These are phyloP conservation scores for Dioscorea cayenensis DNA, from an alignment of 116 monocot genomes.

Conservation along the genomic window DNA sequence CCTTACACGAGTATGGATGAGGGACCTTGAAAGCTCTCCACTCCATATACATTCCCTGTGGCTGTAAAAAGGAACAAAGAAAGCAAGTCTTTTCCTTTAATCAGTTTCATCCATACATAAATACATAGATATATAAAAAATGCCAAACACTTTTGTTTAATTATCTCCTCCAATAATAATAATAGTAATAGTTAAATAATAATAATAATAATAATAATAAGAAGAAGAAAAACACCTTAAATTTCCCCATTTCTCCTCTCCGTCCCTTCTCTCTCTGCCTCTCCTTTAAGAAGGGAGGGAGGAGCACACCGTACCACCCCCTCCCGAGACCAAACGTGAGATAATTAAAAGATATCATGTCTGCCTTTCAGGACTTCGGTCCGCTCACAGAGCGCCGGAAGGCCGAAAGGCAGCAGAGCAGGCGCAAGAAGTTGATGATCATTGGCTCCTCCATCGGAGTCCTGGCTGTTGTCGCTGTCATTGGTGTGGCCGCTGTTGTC, in stretches of 20 bases:
- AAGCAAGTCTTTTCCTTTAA: background rate
- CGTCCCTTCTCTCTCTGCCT: background rate
- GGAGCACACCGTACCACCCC: background rate
- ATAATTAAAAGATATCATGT: background rate
- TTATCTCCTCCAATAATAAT: background rate
- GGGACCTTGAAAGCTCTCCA: background rate
- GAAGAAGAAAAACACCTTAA: no score
- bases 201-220: no score
- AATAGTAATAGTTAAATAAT: no score
- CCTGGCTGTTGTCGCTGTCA: constrained; percentile 27
- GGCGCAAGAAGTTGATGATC: constrained; percentile 30
- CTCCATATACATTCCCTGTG: background rate
- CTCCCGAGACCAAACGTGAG: no score
- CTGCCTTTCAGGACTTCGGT: constrained; percentile 38
- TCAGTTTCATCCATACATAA: no score
- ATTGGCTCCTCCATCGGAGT: constrained; percentile 17
- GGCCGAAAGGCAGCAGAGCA: constrained; percentile 26
- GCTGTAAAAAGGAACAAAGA: background rate
- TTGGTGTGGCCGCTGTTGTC: constrained; percentile 19
- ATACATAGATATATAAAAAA: no score
- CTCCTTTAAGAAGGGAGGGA: constrained; percentile 14
- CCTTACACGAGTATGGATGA: background rate
- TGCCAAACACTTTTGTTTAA: background rate
- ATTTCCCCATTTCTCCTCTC: background rate
- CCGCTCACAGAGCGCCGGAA: constrained; percentile 42